Conservation (phyloP, 345 rosid genomes). For the Pistacia atlantica region DNA sequence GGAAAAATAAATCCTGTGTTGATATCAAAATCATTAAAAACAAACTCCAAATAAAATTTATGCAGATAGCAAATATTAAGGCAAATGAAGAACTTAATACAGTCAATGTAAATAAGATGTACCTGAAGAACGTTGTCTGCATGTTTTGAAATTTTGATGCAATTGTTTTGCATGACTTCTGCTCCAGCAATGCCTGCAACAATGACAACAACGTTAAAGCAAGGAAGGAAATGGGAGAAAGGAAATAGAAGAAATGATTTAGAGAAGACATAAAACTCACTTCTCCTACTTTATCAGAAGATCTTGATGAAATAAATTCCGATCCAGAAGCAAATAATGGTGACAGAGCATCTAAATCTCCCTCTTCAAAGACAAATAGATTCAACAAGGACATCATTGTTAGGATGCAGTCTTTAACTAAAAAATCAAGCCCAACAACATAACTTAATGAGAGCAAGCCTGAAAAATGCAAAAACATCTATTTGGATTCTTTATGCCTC, state of each 20-base stretch:
- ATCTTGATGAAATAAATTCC: conserved; percentile 23
- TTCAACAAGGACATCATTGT: conserved; percentile 52
- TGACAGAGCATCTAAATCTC: conserved; percentile 46
- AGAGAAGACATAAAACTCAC: conserved; percentile 21
- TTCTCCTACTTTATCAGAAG: conserved; percentile 29
- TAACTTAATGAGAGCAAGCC: conserved; percentile 69
- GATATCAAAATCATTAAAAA: not conserved
- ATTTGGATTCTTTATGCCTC: conserved; percentile 51
- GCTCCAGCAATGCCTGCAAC: conserved; percentile 35
- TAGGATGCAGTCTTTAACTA: conserved; percentile 63
- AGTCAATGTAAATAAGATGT: conserved; percentile 3
- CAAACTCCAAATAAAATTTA: not conserved
- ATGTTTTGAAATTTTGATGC: conserved; percentile 52
- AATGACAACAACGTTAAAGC: conserved; percentile 15
- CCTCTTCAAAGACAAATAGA: conserved; percentile 54
- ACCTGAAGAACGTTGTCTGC: conserved; percentile 54
- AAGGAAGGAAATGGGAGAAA: not conserved
- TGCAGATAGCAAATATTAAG: not conserved
- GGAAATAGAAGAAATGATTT: conserved; percentile 16
- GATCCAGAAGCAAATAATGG: conserved; percentile 27
- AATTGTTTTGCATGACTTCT: conserved; percentile 42
- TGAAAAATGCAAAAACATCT: conserved; percentile 77
- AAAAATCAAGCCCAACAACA: conserved; percentile 50
- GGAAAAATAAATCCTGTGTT: not conserved
- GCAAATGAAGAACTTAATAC: not conserved